Conservation (phyloP, 805 yeast species). For the Ogataea parapolymorpha region DNA sequence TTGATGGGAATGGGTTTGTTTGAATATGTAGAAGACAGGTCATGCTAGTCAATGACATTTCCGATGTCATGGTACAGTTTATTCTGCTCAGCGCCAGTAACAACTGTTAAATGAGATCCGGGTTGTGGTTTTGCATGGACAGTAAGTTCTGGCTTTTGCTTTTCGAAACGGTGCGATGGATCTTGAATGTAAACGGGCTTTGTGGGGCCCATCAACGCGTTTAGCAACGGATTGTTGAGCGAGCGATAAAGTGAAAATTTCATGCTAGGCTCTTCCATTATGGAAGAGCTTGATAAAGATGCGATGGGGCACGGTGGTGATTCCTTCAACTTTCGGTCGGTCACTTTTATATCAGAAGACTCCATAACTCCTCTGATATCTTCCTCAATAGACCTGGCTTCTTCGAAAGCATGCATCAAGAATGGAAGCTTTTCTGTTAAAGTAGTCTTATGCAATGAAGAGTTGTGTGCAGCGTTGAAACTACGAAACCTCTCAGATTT, state of each 20-base stretch:
- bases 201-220: neutral
- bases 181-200: neutral
- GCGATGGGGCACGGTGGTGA: neutral
- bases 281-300: neutral
- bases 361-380: slow-evolving; percentile 34
- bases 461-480: slow-evolving; percentile 2
- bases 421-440: slow-evolving; percentile 63
- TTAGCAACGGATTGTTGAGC: slow-evolving; percentile 5
- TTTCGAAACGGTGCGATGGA: neutral
- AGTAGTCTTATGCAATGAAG: slow-evolving; percentile 47
- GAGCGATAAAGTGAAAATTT: slow-evolving; percentile 1
- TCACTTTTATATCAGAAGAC: slow-evolving; percentile 6
- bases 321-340: slow-evolving; percentile 1
- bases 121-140: no score
- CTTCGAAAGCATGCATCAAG: slow-evolving; percentile 62
- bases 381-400: slow-evolving; percentile 56
- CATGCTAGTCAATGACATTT: slow-evolving; percentile 18
- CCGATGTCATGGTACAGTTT: slow-evolving; percentile 15
- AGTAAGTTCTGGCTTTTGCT: slow-evolving; percentile 5
- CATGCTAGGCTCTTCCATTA: neutral
- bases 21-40: neutral
- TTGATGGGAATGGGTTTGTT: neutral
- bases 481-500: slow-evolving; percentile 1
- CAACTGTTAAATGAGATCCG: no score
- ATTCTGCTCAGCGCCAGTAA: no score